phyloP scores from a whole-genome alignment of 305 asterid genomes.

The Lippia alba region DNA sequence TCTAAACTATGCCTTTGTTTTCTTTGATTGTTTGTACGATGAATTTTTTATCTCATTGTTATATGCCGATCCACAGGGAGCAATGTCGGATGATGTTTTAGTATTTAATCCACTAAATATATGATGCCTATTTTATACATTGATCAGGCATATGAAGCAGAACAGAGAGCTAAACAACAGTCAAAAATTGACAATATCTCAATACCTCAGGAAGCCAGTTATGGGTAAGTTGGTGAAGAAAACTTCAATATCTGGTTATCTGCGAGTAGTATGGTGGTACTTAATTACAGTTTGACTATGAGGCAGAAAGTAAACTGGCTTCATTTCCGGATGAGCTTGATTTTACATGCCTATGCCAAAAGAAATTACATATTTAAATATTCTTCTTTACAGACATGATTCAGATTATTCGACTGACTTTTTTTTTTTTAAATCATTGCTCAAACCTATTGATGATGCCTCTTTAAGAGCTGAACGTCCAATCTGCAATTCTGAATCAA shows the following conservation, averaged over 20 bases:
- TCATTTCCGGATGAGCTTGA: not conserved
- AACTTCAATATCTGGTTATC: constrained; percentile 1
- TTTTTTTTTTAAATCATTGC: not conserved
- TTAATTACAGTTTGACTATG: constrained; percentile 15
- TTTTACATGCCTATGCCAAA: not conserved
- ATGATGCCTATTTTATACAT: constrained; percentile 21
- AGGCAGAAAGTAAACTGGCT: constrained; percentile 16
- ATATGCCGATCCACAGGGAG: not conserved
- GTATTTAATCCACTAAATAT: constrained; percentile 4
- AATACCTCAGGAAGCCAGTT: constrained; percentile 78
- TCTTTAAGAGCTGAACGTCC: not conserved
- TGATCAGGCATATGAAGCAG: constrained; percentile 85
- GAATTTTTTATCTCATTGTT: constrained; percentile 8
- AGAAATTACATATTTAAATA: constrained; percentile 14
- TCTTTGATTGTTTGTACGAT: not conserved
- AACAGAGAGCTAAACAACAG: constrained; percentile 79
- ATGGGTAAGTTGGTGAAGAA: constrained; percentile 63
- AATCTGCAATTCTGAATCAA: constrained; percentile 2
- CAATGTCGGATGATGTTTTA: constrained; percentile 11
- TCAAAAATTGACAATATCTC: constrained; percentile 58
- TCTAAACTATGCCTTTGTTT: not conserved
- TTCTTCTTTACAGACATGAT: constrained; percentile 16
- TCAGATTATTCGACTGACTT: constrained; percentile 7
- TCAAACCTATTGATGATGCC: constrained; percentile 7
- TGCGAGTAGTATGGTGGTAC: not conserved